A percentile compares a stretch with the other conserved stretches of the same genome.
Evolutionary conservation across 1,284 basidiomycete genomes (phyloP).

Genomic region (Irpex sp.): DNA sequence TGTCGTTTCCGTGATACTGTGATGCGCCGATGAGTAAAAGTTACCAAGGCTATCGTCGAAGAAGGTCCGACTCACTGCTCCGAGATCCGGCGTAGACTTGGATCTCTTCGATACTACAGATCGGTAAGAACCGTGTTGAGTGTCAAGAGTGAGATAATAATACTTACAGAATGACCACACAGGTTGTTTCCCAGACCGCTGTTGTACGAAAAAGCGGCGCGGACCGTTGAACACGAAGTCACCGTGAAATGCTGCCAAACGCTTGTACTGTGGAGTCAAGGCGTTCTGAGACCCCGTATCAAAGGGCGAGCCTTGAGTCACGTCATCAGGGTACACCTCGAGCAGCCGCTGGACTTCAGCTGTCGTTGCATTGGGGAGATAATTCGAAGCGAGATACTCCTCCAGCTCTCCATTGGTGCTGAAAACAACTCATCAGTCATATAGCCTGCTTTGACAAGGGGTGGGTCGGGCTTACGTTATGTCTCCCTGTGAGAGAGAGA

Average conservation of each 20-base stretch:
- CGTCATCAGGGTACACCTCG: conserved; percentile 38
- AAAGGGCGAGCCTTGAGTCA: conserved; percentile 48
- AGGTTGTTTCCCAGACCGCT: conserved; percentile 37
- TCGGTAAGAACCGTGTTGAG: background rate
- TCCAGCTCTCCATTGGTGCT: conserved; percentile 40
- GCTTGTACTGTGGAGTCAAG: conserved; percentile 46
- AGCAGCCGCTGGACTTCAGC: conserved; percentile 31
- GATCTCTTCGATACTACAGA: conserved; percentile 40
- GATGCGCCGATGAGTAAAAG: background rate
- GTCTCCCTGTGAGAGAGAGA: conserved; percentile 35
- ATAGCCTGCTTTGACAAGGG: background rate
- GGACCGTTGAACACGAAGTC: conserved; percentile 51
- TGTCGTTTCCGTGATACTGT: conserved; percentile 9
- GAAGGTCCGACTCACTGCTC: background rate
- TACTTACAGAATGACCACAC: conserved; percentile 46
- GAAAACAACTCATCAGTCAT: conserved; percentile 7
- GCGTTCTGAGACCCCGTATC: conserved; percentile 41
- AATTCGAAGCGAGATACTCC: conserved; percentile 28
- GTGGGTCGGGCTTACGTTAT: background rate
- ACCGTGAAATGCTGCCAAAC: conserved; percentile 45
- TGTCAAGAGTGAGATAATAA: background rate
- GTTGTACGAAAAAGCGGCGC: conserved; percentile 28
- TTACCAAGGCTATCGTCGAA: background rate
- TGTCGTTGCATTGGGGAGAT: conserved; percentile 28
- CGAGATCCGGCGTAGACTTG: conserved; percentile 23